Evolutionary conservation across 1,139 yeast species (phyloP).

Genomic region (Blastobotrys petasosporus): DNA sequence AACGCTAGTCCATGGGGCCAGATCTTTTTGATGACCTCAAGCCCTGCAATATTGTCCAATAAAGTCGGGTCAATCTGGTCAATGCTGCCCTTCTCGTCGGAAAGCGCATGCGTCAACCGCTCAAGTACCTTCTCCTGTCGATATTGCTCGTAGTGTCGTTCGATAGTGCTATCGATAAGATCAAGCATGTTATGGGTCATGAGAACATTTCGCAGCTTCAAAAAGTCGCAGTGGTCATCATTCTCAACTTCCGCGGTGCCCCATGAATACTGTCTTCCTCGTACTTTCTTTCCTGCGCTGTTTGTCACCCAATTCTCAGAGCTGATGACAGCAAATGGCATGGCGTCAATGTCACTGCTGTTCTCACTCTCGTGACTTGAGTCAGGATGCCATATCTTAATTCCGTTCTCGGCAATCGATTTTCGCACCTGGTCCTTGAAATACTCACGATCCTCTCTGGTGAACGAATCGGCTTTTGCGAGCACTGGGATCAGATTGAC

Average conservation of each 20-base stretch:
- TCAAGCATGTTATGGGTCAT: constrained; percentile 68
- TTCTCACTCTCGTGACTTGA: not conserved
- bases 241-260: constrained; percentile 70
- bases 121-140: constrained; percentile 64
- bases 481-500: constrained; percentile 74
- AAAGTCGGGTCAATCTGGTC: not conserved
- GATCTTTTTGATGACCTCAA: constrained; percentile 36
- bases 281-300: constrained; percentile 38
- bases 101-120: constrained; percentile 49
- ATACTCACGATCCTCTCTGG: constrained; percentile 32
- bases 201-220: constrained; percentile 49
- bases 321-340: constrained; percentile 61
- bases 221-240: constrained; percentile 59
- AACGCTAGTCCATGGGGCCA: constrained; percentile 36
- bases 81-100: constrained; percentile 13
- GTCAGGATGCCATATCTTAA: constrained; percentile 25
- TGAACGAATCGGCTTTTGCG: constrained; percentile 67
- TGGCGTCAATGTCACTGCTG: constrained; percentile 19
- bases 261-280: constrained; percentile 70
- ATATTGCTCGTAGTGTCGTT: constrained; percentile 73
- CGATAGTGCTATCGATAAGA: constrained; percentile 72
- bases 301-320: constrained; percentile 34
- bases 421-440: constrained; percentile 44
- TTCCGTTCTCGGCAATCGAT: constrained; percentile 44
- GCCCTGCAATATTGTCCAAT: constrained; percentile 27